phyloP scores from a whole-genome alignment of 768 basidiomycete species.

The Calvatia gigantea region DNA sequence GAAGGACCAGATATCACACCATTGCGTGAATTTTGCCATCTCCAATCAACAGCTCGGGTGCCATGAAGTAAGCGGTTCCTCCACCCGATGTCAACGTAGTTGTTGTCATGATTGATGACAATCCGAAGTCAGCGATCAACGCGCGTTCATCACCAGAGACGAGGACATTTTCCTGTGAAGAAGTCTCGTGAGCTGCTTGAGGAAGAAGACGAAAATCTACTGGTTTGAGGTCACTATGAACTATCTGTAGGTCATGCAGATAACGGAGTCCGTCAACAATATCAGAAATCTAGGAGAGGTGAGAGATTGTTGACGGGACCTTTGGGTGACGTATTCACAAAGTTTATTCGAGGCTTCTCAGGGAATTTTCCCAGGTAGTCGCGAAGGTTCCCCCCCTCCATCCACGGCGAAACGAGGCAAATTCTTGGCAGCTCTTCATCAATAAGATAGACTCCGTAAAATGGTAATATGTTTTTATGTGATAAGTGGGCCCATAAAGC shows the following conservation, averaged over 20 bases:
- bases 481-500: constrained; percentile 29
- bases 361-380: constrained; percentile 14
- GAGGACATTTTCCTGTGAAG: not conserved
- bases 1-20: constrained; percentile 1
- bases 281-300: not conserved
- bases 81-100: not conserved
- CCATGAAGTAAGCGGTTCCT: not conserved
- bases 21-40: not conserved
- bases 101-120: not conserved
- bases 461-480: constrained; percentile 31
- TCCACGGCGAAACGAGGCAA: constrained; percentile 20
- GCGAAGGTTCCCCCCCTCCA: constrained; percentile 16
- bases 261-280: not conserved
- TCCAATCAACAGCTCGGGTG: not conserved
- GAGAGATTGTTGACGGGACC: too few species aligned
- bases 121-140: not conserved
- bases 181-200: not conserved
- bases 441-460: constrained; percentile 28
- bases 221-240: constrained; percentile 7
- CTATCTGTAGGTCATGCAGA: not conserved
- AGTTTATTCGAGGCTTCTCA: constrained; percentile 7
- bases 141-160: not conserved
- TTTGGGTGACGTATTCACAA: constrained; percentile 7
- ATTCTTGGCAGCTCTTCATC: not conserved
- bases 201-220: not conserved